Base-by-base conservation (phyloP, 495 filamentous ascomycete genomes). In the Neurospora africana region DNA sequence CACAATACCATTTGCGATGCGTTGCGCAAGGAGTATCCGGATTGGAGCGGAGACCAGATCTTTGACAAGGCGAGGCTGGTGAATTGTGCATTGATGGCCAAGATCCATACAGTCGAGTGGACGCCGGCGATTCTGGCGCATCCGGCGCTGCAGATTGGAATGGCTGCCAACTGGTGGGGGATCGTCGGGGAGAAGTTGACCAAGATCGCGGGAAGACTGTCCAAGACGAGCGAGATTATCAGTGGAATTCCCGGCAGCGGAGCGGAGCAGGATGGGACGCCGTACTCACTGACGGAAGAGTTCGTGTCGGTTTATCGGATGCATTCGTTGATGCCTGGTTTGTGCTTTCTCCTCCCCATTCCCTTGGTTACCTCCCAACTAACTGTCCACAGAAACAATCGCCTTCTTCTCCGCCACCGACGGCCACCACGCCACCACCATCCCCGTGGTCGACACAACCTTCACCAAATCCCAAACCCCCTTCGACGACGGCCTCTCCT, bases 41-140 rank as follows among this genome's bases (percentile, higher is more conserved):
- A 75, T n/a, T 81, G 76, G 76, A 75, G 71, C 40, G 74, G 73
- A 10, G 78, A 83, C 67, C 74, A 82, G 71, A 73, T 84, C 21
- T 84, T 84, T 69, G 83, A 84, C 73, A 84, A 75, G 15, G 82
- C 83, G 1, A 78, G 83, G 2, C 78, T 84, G n/a, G 77, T 84
- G 58, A 84, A 83, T 71, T 83, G 80, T 41, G 83, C 83, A 0
- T 71, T 84, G 37, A 83, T 84, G 81, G 83, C 83, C 39, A 84
- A 84, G 74, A 84, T 84, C 72, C 82, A 84, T 74, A 84, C 83
- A 0, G 75, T 83, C 5, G 83, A 84, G 76, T 84, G 83, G 83
- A 84, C 82, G 36, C 82, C 83, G 8, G 82, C 81, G 1, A 84
- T 84, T 70, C 76, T 84, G 4, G 79, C 76, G 4, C 82, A 84